Evolutionary conservation across 352 stramenopile genomes (phyloP).

Genomic region (Aphanomyces cochlioides): DNA sequence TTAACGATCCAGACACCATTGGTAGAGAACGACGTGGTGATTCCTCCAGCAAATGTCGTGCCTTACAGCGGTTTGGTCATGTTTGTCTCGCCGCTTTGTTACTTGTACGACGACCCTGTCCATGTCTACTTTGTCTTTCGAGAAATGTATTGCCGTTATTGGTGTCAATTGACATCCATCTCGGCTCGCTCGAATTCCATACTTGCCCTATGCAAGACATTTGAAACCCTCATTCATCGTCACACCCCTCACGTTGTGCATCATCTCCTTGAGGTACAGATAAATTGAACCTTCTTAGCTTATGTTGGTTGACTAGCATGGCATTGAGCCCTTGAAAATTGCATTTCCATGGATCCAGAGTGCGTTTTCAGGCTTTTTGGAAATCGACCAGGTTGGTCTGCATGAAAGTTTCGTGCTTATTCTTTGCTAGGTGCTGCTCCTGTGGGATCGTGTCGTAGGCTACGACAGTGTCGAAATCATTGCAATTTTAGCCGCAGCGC

Average conservation of each 20-base stretch:
- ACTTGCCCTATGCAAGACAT: slow-evolving; percentile 65
- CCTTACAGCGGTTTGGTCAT: slow-evolving; percentile 70
- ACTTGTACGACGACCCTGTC: slow-evolving; percentile 58
- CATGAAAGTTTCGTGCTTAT: neutral
- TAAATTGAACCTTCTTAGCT: neutral
- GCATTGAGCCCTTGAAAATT: slow-evolving; percentile 59
- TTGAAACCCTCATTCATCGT: slow-evolving; percentile 51
- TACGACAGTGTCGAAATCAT: slow-evolving; percentile 68
- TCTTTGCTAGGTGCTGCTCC: slow-evolving; percentile 44
- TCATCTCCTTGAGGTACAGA: slow-evolving; percentile 25
- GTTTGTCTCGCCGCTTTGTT: slow-evolving; percentile 66
- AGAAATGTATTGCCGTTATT: slow-evolving; percentile 73
- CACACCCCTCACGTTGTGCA: slow-evolving; percentile 23
- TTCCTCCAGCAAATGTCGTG: slow-evolving; percentile 66
- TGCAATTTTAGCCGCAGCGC: slow-evolving; percentile 59
- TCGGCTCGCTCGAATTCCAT: slow-evolving; percentile 51
- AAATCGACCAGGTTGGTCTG: slow-evolving; percentile 48
- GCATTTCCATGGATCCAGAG: slow-evolving; percentile 78
- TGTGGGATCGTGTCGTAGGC: slow-evolving; percentile 73
- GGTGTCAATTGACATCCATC: slow-evolving; percentile 72
- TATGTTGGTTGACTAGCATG: slow-evolving; percentile 51
- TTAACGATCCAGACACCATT: slow-evolving; percentile 4
- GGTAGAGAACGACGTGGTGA: neutral
- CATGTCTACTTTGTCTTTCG: slow-evolving; percentile 75
- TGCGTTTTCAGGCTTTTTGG: slow-evolving; percentile 69